Conservation (phyloP, 2,329 filamentous ascomycete genomes). For the Aspergillus proliferans region DNA sequence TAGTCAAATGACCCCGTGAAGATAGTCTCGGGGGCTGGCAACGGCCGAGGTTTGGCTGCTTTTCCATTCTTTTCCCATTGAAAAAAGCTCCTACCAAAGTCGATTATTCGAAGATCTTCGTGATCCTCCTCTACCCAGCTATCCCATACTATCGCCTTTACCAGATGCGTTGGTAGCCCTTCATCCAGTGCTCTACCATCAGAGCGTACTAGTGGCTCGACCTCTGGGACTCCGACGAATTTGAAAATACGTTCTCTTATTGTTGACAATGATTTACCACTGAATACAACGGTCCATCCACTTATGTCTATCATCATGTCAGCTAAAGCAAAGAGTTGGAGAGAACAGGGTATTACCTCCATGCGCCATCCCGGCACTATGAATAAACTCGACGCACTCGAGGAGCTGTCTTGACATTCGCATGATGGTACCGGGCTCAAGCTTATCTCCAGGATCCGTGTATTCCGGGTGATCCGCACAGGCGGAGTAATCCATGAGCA, state of each 20-base stretch:
- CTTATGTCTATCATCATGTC: slow-evolving; percentile 19
- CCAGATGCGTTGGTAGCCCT: slow-evolving; percentile 16
- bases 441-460: slow-evolving; percentile 9
- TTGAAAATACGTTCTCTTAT: slow-evolving; percentile 15
- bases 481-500: slow-evolving; percentile 15
- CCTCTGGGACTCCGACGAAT: slow-evolving; percentile 12
- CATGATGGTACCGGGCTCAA: slow-evolving; percentile 18
- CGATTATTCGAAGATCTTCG: slow-evolving; percentile 18
- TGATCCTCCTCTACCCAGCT: slow-evolving; percentile 21
- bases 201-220: slow-evolving; percentile 11
- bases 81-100: slow-evolving; percentile 19
- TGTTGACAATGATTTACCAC: slow-evolving; percentile 6
- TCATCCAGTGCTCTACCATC: slow-evolving; percentile 17
- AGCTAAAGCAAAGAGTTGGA: slow-evolving; percentile 2
- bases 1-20: slow-evolving; percentile 23
- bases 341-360: slow-evolving; percentile 19
- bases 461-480: not conserved
- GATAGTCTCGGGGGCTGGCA: slow-evolving; percentile 26
- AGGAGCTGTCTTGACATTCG: slow-evolving; percentile 24
- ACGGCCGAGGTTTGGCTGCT: slow-evolving; percentile 17
- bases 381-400: slow-evolving; percentile 21
- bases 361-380: slow-evolving; percentile 23
- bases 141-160: slow-evolving; percentile 19
- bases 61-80: slow-evolving; percentile 14
- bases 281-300: slow-evolving; percentile 22